phyloP scores from a whole-genome alignment of 2,329 filamentous ascomycete species.

The Aureobasidium sp. region DNA sequence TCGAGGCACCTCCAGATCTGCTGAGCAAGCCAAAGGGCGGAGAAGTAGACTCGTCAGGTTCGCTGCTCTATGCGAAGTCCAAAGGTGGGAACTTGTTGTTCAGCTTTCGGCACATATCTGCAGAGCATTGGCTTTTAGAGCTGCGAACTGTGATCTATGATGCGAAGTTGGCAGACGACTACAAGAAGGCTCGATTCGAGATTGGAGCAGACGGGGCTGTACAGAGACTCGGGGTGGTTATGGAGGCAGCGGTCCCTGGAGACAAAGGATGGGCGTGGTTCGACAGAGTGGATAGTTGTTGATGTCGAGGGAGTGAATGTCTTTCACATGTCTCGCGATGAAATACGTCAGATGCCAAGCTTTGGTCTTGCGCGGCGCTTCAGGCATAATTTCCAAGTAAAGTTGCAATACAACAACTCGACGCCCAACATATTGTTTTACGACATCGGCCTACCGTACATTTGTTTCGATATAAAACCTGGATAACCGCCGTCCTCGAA shows the following conservation, averaged over 20 bases:
- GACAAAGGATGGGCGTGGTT: slow-evolving; percentile 17
- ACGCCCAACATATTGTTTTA: not conserved
- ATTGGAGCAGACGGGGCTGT: slow-evolving; percentile 18
- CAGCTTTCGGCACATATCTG: slow-evolving; percentile 16
- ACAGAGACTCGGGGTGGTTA: slow-evolving; percentile 9
- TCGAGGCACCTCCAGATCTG: not conserved
- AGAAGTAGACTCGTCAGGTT: not conserved
- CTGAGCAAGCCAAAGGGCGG: not conserved
- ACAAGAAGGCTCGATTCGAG: slow-evolving; percentile 16
- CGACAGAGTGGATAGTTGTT: not conserved
- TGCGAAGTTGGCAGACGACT: slow-evolving; percentile 1
- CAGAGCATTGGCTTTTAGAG: slow-evolving; percentile 18
- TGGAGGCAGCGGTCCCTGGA: slow-evolving; percentile 10
- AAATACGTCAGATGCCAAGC: slow-evolving; percentile 5
- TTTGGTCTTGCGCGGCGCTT: not conserved
- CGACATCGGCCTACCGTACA: not conserved
- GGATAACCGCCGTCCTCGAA: not conserved
- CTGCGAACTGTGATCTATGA: not conserved
- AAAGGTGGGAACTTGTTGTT: slow-evolving; percentile 1
- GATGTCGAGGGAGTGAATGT: not conserved
- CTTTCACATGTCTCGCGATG: slow-evolving; percentile 5
- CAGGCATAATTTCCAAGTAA: not conserved
- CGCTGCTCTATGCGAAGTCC: slow-evolving; percentile 10
- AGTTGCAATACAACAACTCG: not conserved
- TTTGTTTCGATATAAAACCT: not conserved